A percentile compares a stretch with the other conserved stretches of the same genome.
phyloP scores from a whole-genome alignment of 805 yeast genomes.

The Candida ipomoeae region DNA sequence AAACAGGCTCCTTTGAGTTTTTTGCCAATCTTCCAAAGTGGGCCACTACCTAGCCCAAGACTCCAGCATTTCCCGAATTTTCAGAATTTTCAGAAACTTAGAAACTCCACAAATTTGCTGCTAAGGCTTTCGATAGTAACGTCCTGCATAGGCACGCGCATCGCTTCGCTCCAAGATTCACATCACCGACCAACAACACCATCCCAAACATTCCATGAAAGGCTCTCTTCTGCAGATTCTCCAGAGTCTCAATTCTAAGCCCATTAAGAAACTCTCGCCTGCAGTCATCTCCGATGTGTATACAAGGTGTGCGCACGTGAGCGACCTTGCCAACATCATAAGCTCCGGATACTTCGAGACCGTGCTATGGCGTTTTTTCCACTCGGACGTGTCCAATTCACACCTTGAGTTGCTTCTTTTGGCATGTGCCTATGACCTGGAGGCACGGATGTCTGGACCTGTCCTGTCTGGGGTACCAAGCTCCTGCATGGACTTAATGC shows the following conservation, averaged over 20 bases:
- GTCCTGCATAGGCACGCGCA: conserved; percentile 1
- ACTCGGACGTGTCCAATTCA: conserved; percentile 34
- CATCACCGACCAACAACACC: not conserved
- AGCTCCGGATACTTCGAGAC: conserved; percentile 21
- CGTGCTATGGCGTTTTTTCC: conserved; percentile 41
- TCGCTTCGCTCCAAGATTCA: not conserved
- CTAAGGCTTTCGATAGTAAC: not conserved
- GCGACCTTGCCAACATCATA: conserved; percentile 9
- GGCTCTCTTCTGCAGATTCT: conserved; percentile 6
- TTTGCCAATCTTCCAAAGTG: not conserved
- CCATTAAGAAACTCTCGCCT: conserved; percentile 10
- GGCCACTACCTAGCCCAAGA: not conserved
- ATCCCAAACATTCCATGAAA: not conserved
- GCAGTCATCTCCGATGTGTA: conserved; percentile 11
- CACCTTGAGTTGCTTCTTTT: conserved; percentile 36
- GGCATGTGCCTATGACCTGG: conserved; percentile 11
- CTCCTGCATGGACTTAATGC: conserved; percentile 13
- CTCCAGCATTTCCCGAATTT: no score
- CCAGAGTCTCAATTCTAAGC: conserved; percentile 2
- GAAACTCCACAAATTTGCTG: not conserved
- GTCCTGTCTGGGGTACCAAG: not conserved
- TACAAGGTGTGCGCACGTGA: conserved; percentile 1
- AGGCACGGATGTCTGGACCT: not conserved
- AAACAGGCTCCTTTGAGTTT: not conserved
- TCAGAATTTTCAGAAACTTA: no score